Evolutionary conservation across 441 rosid genomes (phyloP), one percentile per base, ranked within the genome.

Genomic region (Adansonia gregorii): DNA sequence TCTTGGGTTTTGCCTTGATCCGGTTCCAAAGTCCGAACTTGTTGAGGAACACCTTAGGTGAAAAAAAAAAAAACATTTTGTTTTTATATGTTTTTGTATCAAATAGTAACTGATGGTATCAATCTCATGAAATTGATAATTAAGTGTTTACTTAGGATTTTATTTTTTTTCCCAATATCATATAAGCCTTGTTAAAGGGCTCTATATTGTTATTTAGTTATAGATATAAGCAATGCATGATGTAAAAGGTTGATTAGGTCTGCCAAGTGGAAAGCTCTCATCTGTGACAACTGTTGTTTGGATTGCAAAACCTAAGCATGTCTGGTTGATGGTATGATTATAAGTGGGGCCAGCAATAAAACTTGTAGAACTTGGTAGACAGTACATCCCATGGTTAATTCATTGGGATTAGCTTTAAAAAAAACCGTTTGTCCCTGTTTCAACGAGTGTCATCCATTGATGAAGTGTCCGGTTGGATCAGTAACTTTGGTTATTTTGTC

Each of bases 121-220:
- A 54, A 11, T 12, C 46, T 72, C 61, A 49, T 24, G 41, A 24
- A 24, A 27, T 7, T 22, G 14, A 72, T 31, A 9, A 8, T 31
- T 52, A 72, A 31, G 63, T 55, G 43, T 55, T 43, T 45, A 67
- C 8, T 17, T 45, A 9, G 71, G 68, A 12, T 24, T 20, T 69
- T 69, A 68, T 15, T 71, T 35, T 4, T 49, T 71, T 72, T 15
- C 15, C 45, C 22, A 14, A 52, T 52, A 24, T 52, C 54, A 2
- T 39, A 6, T n/a, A 10, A 52, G 75, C 64, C 49, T 72, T 31
- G 35, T 72, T n/a, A 43, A 8, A 5, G 52, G 24, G 76, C 76
- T 8, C 10, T 11, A 2, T 8, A 9, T 54, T 55, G 66, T 72
- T 39, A 35, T 41, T 3, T 72, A 8, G 24, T 35, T 35, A 12